phyloP scores from a whole-genome alignment of 805 yeast species.

The Ogataea degrootiae region DNA sequence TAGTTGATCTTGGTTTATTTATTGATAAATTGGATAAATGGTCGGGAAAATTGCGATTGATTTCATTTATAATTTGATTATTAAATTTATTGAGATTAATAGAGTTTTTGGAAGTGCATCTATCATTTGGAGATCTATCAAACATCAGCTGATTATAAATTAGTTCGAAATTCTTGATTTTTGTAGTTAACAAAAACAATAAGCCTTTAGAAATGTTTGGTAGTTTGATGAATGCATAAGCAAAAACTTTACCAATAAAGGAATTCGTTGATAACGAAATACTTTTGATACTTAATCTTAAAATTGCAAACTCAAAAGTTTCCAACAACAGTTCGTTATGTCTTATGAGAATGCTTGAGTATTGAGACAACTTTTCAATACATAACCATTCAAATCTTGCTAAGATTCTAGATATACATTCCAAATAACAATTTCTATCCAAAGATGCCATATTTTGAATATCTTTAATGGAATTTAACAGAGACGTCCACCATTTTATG shows the following conservation, averaged over 20 bases:
- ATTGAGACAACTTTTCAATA: slow-evolving; percentile 6
- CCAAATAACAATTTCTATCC: slow-evolving; percentile 50
- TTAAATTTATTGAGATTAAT: slow-evolving; percentile 1
- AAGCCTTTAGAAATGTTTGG: slow-evolving; percentile 54
- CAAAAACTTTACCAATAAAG: slow-evolving; percentile 67
- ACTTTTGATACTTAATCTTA: slow-evolving; percentile 43
- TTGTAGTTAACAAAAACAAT: slow-evolving; percentile 52
- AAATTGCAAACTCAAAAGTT: slow-evolving; percentile 50
- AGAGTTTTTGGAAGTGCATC: background rate
- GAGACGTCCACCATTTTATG: slow-evolving; percentile 51
- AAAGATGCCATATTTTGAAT: slow-evolving; percentile 34
- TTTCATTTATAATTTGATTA: slow-evolving; percentile 5
- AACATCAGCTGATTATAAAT: slow-evolving; percentile 18
- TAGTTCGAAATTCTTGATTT: slow-evolving; percentile 38
- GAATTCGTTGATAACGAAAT: slow-evolving; percentile 56
- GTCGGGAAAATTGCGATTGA: slow-evolving; percentile 17
- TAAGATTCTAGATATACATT: slow-evolving; percentile 47
- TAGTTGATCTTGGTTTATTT: slow-evolving; percentile 19
- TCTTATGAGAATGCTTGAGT: slow-evolving; percentile 19
- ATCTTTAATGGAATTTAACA: slow-evolving; percentile 31
- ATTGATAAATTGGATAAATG: slow-evolving; percentile 21
- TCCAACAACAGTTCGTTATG: slow-evolving; percentile 37
- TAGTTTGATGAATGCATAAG: slow-evolving; percentile 52
- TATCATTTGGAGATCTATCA: slow-evolving; percentile 11
- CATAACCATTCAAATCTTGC: slow-evolving; percentile 43